Base-by-base conservation (phyloP, 345 rosid genomes). In the Jatropha curcas region DNA sequence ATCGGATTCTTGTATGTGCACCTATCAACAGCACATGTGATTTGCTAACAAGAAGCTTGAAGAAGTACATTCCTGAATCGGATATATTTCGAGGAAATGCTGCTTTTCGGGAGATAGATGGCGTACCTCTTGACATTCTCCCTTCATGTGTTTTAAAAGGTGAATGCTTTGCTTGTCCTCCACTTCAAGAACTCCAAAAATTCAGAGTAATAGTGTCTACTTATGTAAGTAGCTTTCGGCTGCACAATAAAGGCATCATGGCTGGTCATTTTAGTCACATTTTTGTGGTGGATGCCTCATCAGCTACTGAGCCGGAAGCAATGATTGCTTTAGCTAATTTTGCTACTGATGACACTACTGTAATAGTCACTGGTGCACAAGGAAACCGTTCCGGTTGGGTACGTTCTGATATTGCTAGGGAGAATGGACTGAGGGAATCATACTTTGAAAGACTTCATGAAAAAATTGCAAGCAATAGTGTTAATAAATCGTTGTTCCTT, bases 51-150 rank as follows among this genome's bases (percentile, higher is more conserved):
- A 73, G 70, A 50, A 66, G 80, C 76, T 74, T 84, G 76, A 82
- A 72, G 71, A 22, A 10, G 27, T 24, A 70, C 17, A 72, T 82
- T 48, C 78, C 80, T 1, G 75, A 60, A 35, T 56, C 74, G 0
- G 68, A 70, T 3, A 72, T 77, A 37, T 82, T 84, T 68, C 65
- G 79, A 70, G 87, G 80, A 58, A 82, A 82, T 70, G 87, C 85
- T 67, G 83, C 87, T 22, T 79, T 84, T 48, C 73, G 85, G 35
- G 85, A 81, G 73, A 19, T 66, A 13, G 80, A 68, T 27, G 83
- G 20, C 37, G 79, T 77, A 11, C 74, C 82, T 1, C 24, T 0
- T 0, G 87, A 84, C 65, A 75, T 79, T 67, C 82, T 84, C 10
- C 51, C 59, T 8, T 84, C 74, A 4, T 74, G 82, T 64, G 70